Percentiles rank a stretch among this genome's conserved stretches.
Evolutionary conservation across 129 eudicot genomes (phyloP).

Genomic region (Arctium lappa): DNA sequence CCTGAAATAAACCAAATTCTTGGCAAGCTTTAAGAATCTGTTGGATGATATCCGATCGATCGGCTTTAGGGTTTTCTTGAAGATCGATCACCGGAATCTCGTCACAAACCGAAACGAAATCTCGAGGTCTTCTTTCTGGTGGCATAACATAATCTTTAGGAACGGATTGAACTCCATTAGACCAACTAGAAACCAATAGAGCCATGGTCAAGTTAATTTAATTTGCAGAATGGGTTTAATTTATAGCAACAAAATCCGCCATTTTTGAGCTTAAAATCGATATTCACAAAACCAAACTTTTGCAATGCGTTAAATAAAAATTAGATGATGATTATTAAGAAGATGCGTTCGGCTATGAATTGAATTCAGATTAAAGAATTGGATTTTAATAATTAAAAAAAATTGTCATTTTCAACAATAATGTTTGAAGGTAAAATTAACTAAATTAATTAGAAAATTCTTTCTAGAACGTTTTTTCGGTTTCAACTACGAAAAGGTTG

Average conservation of each 20-base stretch:
- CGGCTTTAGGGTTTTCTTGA: not conserved
- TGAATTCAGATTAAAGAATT: not conserved
- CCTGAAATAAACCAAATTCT: constrained; percentile 58
- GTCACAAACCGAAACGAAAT: constrained; percentile 25
- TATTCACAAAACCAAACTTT: not conserved
- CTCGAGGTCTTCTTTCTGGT: constrained; percentile 35
- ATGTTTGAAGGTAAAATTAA: not conserved
- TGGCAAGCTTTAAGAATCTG: constrained; percentile 39
- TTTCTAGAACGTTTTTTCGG: not conserved
- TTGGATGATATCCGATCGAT: constrained; percentile 18
- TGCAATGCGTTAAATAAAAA: not conserved
- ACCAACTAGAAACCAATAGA: constrained; percentile 46
- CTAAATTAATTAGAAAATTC: constrained; percentile 2
- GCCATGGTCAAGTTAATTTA: constrained; percentile 10
- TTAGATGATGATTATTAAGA: not conserved
- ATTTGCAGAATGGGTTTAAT: constrained; percentile 8
- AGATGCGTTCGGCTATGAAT: constrained; percentile 19
- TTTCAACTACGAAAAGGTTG: too few species aligned
- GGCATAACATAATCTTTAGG: constrained; percentile 51
- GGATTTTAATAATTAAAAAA: constrained; percentile 6
- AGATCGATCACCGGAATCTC: constrained; percentile 48
- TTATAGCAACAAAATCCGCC: constrained; percentile 7
- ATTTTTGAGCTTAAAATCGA: constrained; percentile 1
- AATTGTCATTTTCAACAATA: not conserved
- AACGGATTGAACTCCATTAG: constrained; percentile 34